Evolutionary conservation across 305 asterid genomes (phyloP).

Genomic region (Fraxinus baroniana): DNA sequence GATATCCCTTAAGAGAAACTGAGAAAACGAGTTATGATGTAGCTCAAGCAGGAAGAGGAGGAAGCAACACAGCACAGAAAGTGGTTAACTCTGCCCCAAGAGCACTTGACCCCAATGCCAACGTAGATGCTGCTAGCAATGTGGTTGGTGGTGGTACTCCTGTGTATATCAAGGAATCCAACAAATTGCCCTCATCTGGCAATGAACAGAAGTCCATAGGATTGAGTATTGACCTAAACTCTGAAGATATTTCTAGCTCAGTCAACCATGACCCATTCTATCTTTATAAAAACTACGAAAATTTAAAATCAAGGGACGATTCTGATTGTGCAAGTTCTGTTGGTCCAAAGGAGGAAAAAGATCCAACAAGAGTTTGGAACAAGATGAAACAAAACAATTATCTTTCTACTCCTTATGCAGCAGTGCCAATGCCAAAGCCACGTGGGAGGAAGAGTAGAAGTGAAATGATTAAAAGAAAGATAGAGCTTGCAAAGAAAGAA

Average conservation of each 20-base stretch:
- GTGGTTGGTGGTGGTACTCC: conserved; percentile 22
- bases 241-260: conserved; percentile 38
- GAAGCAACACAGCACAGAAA: conserved; percentile 15
- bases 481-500: conserved; percentile 55
- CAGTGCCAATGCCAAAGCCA: conserved; percentile 35
- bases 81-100: conserved; percentile 24
- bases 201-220: conserved; percentile 34
- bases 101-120: conserved; percentile 53
- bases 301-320: conserved; percentile 33
- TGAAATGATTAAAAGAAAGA: conserved; percentile 41
- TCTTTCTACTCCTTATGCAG: conserved; percentile 43
- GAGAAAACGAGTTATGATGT: conserved; percentile 22
- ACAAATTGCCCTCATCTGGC: conserved; percentile 19
- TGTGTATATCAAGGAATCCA: conserved; percentile 30
- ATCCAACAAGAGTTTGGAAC: conserved; percentile 44
- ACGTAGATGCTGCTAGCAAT: conserved; percentile 29
- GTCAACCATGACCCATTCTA: conserved; percentile 20
- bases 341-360: conserved; percentile 44
- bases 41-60: conserved; percentile 43
- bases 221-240: conserved; percentile 32
- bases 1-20: conserved; percentile 1
- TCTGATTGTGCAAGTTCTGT: conserved; percentile 49
- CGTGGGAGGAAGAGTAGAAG: conserved; percentile 41
- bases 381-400: conserved; percentile 55
- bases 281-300: conserved; percentile 26